These are phyloP conservation scores for Ogataea paradorogensis DNA, from an alignment of 805 yeast genomes.

Conservation along the genomic window DNA sequence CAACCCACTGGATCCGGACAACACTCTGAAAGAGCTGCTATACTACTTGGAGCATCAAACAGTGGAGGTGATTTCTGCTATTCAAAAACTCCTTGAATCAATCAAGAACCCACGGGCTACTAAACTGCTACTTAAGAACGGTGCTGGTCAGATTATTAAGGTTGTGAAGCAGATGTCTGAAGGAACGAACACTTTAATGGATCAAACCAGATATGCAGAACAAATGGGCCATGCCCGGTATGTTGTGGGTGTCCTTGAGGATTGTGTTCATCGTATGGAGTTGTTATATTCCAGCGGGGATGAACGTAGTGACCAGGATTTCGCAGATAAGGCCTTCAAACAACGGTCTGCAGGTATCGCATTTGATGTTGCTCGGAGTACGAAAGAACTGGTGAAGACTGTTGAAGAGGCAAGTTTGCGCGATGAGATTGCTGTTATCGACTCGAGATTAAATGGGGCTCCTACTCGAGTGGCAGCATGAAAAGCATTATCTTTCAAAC, in stretches of 20 bases:
- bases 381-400: conserved; percentile 91
- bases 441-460: conserved; percentile 48
- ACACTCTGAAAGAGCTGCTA: conserved; percentile 78
- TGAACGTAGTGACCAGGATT: conserved; percentile 48
- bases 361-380: conserved; percentile 93
- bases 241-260: conserved; percentile 83
- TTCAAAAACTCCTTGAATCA: conserved; percentile 74
- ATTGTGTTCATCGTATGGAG: conserved; percentile 82
- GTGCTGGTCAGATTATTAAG: conserved; percentile 70
- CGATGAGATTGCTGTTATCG: conserved; percentile 79
- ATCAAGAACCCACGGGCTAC: conserved; percentile 76
- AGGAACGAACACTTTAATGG: conserved; percentile 85
- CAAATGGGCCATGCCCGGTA: conserved; percentile 88
- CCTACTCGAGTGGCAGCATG: conserved; percentile 2
- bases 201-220: conserved; percentile 79
- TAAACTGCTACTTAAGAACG: conserved; percentile 66
- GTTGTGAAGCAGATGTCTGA: conserved; percentile 86
- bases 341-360: conserved; percentile 95
- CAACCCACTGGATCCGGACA: conserved; percentile 84
- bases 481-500: background rate
- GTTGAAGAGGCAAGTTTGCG: conserved; percentile 91
- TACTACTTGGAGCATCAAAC: conserved; percentile 91
- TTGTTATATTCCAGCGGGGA: conserved; percentile 49
- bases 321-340: conserved; percentile 85
- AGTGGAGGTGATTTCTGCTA: conserved; percentile 84